phyloP scores from a whole-genome alignment of 176 grass and related monocot genomes.

The Avena insularis region DNA sequence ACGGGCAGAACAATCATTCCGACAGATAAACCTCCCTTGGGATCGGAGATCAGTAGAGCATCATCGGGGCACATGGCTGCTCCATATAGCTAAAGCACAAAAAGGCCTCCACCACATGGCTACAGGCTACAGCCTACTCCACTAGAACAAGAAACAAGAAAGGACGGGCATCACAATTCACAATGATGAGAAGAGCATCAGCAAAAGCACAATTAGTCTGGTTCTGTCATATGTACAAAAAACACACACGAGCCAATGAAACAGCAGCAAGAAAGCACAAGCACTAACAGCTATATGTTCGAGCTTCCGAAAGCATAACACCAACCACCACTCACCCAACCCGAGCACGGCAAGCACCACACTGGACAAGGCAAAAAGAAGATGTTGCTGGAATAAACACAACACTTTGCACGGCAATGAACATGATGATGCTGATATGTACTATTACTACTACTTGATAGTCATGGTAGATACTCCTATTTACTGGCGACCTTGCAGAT shows the following conservation, averaged over 20 bases:
- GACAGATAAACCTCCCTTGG: not conserved
- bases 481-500: conserved; percentile 40
- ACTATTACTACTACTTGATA: not conserved
- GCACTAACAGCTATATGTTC: not conserved
- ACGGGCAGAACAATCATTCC: conserved; percentile 32
- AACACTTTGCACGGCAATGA: conserved; percentile 29
- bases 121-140: not conserved
- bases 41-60: conserved; percentile 9
- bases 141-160: not conserved
- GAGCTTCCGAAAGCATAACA: conserved; percentile 32
- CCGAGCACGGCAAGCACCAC: conserved; percentile 31
- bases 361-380: not conserved
- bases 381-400: conserved; percentile 26
- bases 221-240: not conserved
- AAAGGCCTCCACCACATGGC: not conserved
- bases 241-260: not conserved
- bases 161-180: not conserved
- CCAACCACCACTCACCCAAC: not conserved
- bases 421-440: conserved; percentile 27
- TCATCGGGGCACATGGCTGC: conserved; percentile 13
- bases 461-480: conserved; percentile 43
- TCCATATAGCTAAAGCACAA: conserved; percentile 14
- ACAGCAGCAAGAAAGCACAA: conserved; percentile 34
- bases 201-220: not conserved
- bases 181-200: conserved; percentile 16